Conservation (phyloP, 495 filamentous ascomycete genomes). For the Tuber borchii region DNA sequence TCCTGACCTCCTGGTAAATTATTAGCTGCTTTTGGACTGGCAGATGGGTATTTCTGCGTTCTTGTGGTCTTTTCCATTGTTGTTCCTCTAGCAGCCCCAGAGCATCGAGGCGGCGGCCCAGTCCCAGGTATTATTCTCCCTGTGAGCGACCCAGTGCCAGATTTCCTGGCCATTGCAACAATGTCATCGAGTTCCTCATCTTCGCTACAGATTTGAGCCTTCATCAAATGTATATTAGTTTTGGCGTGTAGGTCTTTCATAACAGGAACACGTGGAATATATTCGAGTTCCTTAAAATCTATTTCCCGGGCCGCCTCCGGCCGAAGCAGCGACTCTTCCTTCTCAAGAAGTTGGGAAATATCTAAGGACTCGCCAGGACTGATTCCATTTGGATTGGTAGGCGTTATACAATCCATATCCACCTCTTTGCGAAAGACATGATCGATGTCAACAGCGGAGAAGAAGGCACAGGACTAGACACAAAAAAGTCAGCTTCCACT, state of each 20-base stretch:
- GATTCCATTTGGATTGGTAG: conserved; percentile 71
- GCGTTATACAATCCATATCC: conserved; percentile 93
- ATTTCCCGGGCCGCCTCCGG: conserved; percentile 45
- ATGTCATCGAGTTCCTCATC: conserved; percentile 68
- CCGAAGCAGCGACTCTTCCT: conserved; percentile 51
- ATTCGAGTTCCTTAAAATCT: conserved; percentile 54
- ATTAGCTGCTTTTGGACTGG: not conserved
- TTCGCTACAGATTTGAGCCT: conserved; percentile 73
- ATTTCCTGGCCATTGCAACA: conserved; percentile 4
- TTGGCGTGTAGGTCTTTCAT: conserved; percentile 59
- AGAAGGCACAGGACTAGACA: conserved; percentile 68
- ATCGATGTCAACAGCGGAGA: conserved; percentile 92
- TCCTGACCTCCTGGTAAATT: not conserved
- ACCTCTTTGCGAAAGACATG: conserved; percentile 92
- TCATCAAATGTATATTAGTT: conserved; percentile 54
- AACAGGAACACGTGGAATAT: conserved; percentile 66
- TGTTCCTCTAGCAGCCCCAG: not conserved
- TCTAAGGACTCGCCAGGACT: conserved; percentile 78
- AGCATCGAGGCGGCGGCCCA: not conserved
- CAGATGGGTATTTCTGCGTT: not conserved
- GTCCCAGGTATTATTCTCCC: not conserved
- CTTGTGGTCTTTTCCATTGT: too few species aligned
- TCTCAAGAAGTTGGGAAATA: conserved; percentile 66
- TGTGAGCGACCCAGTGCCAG: not conserved
- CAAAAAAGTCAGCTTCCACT: not conserved